Percentiles rank a stretch among this genome's conserved stretches.
Evolutionary conservation across 78 protist species (phyloP).

Genomic region (Pigoraptor vietnamica): DNA sequence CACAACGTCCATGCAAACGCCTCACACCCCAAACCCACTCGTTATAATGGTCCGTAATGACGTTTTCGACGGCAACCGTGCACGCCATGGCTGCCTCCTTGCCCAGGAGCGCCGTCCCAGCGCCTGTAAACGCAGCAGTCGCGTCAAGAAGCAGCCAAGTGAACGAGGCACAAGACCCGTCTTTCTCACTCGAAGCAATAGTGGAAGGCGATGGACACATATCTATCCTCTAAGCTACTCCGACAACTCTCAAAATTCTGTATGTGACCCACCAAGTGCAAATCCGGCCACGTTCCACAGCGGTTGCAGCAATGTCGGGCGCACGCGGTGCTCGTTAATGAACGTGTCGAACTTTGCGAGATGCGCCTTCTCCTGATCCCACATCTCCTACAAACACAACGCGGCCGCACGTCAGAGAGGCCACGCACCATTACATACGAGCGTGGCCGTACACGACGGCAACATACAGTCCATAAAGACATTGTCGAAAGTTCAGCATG

Average conservation of each 20-base stretch:
- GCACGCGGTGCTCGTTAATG: conserved; percentile 53
- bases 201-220: too few species aligned
- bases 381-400: conserved; percentile 50
- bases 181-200: too few species aligned
- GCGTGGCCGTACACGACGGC: too few species aligned
- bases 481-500: too few species aligned
- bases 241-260: neutral
- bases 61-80: conserved; percentile 70
- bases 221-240: too few species aligned
- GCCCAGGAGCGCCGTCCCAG: conserved; percentile 66
- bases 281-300: conserved; percentile 70
- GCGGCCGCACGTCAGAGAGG: too few species aligned
- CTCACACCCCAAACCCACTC: neutral
- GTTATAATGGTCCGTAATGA: conserved; percentile 70
- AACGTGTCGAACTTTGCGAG: conserved; percentile 48
- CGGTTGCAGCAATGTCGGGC: conserved; percentile 66
- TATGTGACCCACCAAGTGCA: conserved; percentile 7
- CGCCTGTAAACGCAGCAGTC: conserved; percentile 17
- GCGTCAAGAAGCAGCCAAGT: neutral
- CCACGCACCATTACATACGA: conserved; percentile 38
- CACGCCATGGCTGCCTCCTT: conserved; percentile 82
- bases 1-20: neutral
- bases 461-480: too few species aligned
- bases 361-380: conserved; percentile 65
- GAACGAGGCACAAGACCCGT: too few species aligned